Evolutionary conservation across 2,329 filamentous ascomycete genomes (phyloP), one percentile per base, ranked within the genome.

Genomic region (Huntiella savannae): DNA sequence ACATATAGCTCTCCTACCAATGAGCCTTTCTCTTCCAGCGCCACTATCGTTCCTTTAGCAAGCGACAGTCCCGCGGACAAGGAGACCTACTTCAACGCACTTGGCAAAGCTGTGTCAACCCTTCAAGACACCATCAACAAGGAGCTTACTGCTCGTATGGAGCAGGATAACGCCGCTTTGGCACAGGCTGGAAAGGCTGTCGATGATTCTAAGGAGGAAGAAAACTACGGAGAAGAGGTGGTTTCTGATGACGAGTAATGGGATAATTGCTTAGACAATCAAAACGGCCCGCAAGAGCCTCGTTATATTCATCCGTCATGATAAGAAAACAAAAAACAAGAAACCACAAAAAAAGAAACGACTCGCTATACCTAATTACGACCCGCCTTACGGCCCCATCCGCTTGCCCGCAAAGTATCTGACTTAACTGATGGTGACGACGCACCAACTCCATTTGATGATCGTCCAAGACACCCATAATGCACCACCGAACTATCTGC

Each of bases 181-280:
- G 50, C 56, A 49, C 42, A 56, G 49, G 36, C 44, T 13, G 55
- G 51, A 43, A 55, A 50, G 40, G 54, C 49, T 6, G 55, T 66
- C 7, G 69, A 75, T 50, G 73, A 78, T 50, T 66, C 60, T 8
- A 69, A 71, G 51, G 75, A 78, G 56, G 82, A 85, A 57, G 75
- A 82, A 55, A 81, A 86, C 57, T 93, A 94, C 58, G 86, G 85
- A 41, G 86, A 93, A 60, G 85, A 93, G 59, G 73, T 77, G 10
- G 76, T 79, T 43, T 78, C 82, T 37, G 79, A 82, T 47, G 72
- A 72, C 45, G 57, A 45, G 13, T 43, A 16, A 43, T 11, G 12
- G 36, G 33, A 5, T 39, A 10, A 8, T 5, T 8, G 4, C 8
- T 13, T 13, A 36, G 34, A 44, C 33, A 44, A 45, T 17, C 5